These are phyloP conservation scores for Penicillium riverlandense DNA, from an alignment of 495 filamentous ascomycete species.

Conservation along the genomic window DNA sequence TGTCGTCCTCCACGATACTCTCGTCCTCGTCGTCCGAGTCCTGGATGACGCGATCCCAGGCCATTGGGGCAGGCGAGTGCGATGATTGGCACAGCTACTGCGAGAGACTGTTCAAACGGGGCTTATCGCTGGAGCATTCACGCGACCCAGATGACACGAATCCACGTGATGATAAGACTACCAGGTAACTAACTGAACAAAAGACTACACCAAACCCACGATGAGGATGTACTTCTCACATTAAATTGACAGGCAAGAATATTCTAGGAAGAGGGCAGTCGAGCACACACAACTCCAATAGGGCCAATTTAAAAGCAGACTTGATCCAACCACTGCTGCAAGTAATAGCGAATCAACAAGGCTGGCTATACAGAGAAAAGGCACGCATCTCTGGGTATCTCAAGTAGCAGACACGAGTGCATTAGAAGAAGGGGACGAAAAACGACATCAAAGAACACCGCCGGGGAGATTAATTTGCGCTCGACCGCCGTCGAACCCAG, in stretches of 20 bases:
- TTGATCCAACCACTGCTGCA: neutral
- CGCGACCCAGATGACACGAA: constrained; percentile 22
- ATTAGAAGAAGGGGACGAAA: neutral
- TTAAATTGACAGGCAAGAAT: neutral
- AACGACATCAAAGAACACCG: constrained; percentile 30
- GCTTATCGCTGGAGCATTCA: constrained; percentile 7
- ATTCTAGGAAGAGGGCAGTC: neutral
- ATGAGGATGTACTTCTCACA: too few species aligned
- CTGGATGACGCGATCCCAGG: constrained; percentile 35
- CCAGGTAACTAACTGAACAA: too few species aligned
- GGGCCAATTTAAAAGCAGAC: neutral
- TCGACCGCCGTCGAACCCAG: constrained; percentile 31
- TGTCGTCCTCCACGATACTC: constrained; percentile 21
- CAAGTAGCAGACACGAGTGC: constrained; percentile 18
- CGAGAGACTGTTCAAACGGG: neutral
- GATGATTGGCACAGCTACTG: too few species aligned
- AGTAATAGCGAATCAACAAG: constrained; percentile 13
- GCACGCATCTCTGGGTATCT: constrained; percentile 21
- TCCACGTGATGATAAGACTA: constrained; percentile 30
- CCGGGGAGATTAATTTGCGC: constrained; percentile 39
- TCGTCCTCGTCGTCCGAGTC: constrained; percentile 47
- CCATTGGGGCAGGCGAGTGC: constrained; percentile 12
- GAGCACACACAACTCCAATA: neutral
- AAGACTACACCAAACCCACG: too few species aligned
- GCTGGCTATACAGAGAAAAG: constrained; percentile 10